Base-by-base conservation (phyloP, 352 stramenopile genomes). In the Plasmopara muralis region DNA sequence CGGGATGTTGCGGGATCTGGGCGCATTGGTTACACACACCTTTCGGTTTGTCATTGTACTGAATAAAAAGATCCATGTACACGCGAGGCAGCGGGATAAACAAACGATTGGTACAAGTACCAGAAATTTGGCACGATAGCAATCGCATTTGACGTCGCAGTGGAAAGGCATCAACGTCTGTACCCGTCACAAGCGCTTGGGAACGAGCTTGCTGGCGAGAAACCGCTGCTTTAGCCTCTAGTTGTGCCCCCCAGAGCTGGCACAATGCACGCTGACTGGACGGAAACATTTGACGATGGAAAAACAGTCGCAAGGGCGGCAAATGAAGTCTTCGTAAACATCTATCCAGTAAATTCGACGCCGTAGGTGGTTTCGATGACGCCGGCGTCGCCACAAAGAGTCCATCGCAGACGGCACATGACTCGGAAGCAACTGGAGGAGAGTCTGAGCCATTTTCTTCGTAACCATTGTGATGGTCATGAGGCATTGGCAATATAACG, bases 41-140 rank as follows among this genome's bases (percentile, higher is more conserved):
- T 10, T 46, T 57, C 6, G 74, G 68, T 45, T 85, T 87, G 20
- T 85, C 67, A 48, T 74, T 89, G 68, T 89, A 90, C 48, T 74
- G 71, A 41, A 93, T 79, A 52, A 89, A 89, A 14, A 93, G 50
- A 12, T 88, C 77, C 74, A 89, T 89, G 64, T 93, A 93, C 9
- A 87, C 66, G 9, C 74, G 72, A 9, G 83, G 79, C 29, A 93
- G 53, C 1, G 57, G 30, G 28, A 86, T 72, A 7, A 89, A 41
- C 41, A 78, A 18, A 12, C 43, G 52, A 20, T 60, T 57, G 6
- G 35, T 15, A 18, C 43, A 43, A 43, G 35, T 54, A 52, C 45
- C 43, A 34, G 52, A 39, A 25, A 61, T 42, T 20, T 41, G 37
- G 7, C 6, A 15, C 1, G 55, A 60, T 4, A 75, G 47, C 45